Percentiles rank a stretch among this genome's conserved stretches.
phyloP scores from a whole-genome alignment of 768 basidiomycete species.

The Russula vinacea region DNA sequence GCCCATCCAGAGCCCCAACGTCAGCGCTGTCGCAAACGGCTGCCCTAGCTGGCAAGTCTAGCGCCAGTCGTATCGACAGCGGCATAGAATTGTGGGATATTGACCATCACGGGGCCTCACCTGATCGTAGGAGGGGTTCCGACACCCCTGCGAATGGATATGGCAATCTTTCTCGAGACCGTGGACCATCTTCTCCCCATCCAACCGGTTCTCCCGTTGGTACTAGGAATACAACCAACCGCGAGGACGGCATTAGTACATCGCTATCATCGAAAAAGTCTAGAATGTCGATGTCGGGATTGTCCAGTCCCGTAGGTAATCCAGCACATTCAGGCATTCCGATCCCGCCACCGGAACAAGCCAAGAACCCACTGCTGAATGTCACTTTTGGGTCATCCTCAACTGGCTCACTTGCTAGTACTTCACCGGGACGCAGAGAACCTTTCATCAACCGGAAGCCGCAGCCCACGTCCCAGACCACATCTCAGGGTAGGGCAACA shows the following conservation, averaged over 20 bases:
- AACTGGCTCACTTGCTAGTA: background rate
- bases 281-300: background rate
- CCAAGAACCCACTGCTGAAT: background rate
- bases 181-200: background rate
- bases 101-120: background rate
- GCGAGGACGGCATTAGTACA: background rate
- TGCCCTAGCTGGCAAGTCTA: conserved; percentile 3
- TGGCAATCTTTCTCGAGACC: background rate
- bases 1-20: background rate
- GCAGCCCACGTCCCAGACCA: conserved; percentile 6
- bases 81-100: conserved; percentile 26
- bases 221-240: background rate
- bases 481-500: background rate
- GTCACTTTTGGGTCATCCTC: background rate
- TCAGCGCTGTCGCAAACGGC: background rate
- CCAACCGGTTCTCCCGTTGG: background rate
- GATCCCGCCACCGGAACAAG: background rate
- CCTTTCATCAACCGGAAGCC: conserved; percentile 26
- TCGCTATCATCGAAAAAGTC: conserved; percentile 4
- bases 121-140: background rate
- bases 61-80: conserved; percentile 16
- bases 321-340: background rate
- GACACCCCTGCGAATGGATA: background rate
- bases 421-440: conserved; percentile 3
- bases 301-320: background rate